Evolutionary conservation across 2,329 filamentous ascomycete species (phyloP).

Genomic region (Aureobasidium subglaciale): DNA sequence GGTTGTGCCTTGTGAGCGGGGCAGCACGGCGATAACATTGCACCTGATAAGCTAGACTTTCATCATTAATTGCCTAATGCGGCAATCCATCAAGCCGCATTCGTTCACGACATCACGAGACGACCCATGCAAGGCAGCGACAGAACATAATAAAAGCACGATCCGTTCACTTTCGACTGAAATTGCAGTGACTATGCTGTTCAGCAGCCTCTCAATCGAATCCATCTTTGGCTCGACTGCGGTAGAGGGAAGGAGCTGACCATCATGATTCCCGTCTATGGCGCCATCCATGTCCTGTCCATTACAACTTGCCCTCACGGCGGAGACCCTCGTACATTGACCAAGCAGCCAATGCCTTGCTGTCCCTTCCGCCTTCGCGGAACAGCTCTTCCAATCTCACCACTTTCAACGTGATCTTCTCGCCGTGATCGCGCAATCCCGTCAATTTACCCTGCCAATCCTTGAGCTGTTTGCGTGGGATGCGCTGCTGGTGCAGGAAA

Average conservation of each 20-base stretch:
- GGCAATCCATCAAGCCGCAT: neutral
- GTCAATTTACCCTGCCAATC: slow-evolving; percentile 47
- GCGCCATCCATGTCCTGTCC: neutral
- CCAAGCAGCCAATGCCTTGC: slow-evolving; percentile 49
- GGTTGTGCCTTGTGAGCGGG: slow-evolving; percentile 10
- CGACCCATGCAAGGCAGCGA: neutral
- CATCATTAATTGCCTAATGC: neutral
- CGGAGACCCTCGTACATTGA: slow-evolving; percentile 49
- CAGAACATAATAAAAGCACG: too few relatives aligned
- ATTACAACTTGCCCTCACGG: slow-evolving; percentile 38
- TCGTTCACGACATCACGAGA: neutral
- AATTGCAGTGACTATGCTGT: too few relatives aligned
- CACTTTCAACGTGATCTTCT: slow-evolving; percentile 53
- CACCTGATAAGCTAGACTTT: neutral
- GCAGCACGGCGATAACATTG: neutral
- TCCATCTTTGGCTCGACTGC: too few relatives aligned
- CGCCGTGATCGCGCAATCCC: slow-evolving; percentile 47
- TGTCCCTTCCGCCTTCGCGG: slow-evolving; percentile 49
- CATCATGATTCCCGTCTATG: neutral
- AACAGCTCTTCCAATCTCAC: slow-evolving; percentile 46
- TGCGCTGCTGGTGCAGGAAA: slow-evolving; percentile 48
- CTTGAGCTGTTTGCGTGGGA: slow-evolving; percentile 42
- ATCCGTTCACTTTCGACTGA: too few relatives aligned
- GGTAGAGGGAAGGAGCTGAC: neutral
- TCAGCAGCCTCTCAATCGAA: too few relatives aligned